Evolutionary conservation across 1,139 yeast species (phyloP).

Genomic region (Hansenula lynferdii): DNA sequence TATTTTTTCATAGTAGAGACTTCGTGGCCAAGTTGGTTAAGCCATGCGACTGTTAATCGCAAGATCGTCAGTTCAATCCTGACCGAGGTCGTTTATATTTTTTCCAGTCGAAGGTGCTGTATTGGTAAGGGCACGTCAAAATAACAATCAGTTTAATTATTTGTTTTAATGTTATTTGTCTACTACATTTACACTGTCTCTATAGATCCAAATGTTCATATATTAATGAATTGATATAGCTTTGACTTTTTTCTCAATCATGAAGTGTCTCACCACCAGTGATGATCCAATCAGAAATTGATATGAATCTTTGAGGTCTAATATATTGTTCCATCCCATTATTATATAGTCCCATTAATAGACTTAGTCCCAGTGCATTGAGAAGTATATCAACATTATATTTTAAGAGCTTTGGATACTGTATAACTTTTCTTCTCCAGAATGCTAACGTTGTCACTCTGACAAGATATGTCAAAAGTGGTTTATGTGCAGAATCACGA

Average conservation of each 20-base stretch:
- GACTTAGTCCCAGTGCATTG: conserved; percentile 3
- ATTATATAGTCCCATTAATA: not conserved
- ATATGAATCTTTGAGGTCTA: conserved; percentile 4
- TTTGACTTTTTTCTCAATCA: too few species aligned
- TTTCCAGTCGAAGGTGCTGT: too few species aligned
- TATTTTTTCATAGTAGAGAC: conserved; percentile 27
- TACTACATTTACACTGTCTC: too few species aligned
- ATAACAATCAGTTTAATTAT: too few species aligned
- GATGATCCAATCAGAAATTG: conserved; percentile 2
- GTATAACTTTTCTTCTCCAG: conserved; percentile 1
- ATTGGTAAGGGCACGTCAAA: too few species aligned
- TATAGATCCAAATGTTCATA: too few species aligned
- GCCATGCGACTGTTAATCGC: conserved; percentile 47
- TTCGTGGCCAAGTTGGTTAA: conserved; percentile 54
- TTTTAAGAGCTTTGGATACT: not conserved
- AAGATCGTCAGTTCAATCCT: conserved; percentile 18
- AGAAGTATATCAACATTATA: conserved; percentile 3
- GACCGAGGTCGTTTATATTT: conserved; percentile 13
- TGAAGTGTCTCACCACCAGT: conserved; percentile 6
- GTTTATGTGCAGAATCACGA: conserved; percentile 1
- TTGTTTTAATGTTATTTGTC: too few species aligned
- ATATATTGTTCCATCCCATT: not conserved
- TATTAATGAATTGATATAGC: too few species aligned
- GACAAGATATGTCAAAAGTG: conserved; percentile 3
- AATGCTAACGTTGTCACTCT: conserved; percentile 4